These are phyloP conservation scores for Blastobotrys muscicola DNA, from an alignment of 805 yeast species.

Conservation along the genomic window DNA sequence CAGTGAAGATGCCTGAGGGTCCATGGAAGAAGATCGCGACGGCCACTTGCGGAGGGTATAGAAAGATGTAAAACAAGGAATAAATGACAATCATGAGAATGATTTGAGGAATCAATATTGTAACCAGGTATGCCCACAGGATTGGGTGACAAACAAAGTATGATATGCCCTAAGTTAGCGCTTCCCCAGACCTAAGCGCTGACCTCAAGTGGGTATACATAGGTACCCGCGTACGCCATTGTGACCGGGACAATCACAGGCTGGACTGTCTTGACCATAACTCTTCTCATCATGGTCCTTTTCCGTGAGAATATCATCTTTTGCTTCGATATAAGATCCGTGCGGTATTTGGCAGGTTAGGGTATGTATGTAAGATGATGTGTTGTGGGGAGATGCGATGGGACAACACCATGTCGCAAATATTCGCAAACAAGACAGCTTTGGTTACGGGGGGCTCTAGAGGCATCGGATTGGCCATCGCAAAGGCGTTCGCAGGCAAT, in stretches of 20 bases:
- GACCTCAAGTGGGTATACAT: conserved; percentile 24
- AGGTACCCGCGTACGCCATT: conserved; percentile 20
- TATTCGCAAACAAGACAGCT: conserved; percentile 11
- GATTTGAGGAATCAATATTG: conserved; percentile 39
- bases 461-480: conserved; percentile 57
- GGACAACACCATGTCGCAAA: too few relatives aligned
- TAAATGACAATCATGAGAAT: conserved; percentile 32
- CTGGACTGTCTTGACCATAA: conserved; percentile 7
- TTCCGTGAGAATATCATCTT: too few relatives aligned
- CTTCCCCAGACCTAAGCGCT: background rate
- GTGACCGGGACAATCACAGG: conserved; percentile 20
- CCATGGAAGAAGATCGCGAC: conserved; percentile 37
- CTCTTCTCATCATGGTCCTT: too few relatives aligned
- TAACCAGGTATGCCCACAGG: conserved; percentile 39
- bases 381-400: too few relatives aligned
- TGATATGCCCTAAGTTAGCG: conserved; percentile 28
- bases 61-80: conserved; percentile 27
- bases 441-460: conserved; percentile 57
- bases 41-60: conserved; percentile 39
- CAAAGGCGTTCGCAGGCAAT: conserved; percentile 36
- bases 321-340: too few relatives aligned
- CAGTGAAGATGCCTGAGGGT: conserved; percentile 41
- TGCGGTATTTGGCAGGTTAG: too few relatives aligned
- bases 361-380: too few relatives aligned
- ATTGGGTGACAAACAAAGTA: conserved; percentile 35